Evolutionary conservation across 177 flowering plant species (phyloP).

Genomic region (Telopea speciosissima): DNA sequence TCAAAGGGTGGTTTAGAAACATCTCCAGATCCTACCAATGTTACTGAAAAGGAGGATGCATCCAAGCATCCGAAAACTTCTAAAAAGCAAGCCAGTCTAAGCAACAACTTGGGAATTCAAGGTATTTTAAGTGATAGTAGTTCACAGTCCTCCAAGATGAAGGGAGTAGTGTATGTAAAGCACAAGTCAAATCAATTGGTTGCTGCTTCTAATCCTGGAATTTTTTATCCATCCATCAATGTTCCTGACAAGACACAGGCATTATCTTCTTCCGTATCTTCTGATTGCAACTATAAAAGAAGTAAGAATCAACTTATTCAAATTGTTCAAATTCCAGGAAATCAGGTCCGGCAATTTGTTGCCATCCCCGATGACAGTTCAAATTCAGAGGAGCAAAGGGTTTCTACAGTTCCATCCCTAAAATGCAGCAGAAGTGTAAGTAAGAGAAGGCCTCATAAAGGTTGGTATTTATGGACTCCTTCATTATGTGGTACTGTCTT

Average conservation of each 20-base stretch:
- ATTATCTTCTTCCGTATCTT: constrained; percentile 9
- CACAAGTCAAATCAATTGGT: constrained; percentile 66
- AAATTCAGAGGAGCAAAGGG: constrained; percentile 27
- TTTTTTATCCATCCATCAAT: constrained; percentile 17
- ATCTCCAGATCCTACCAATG: constrained; percentile 13
- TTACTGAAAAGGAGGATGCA: constrained; percentile 15
- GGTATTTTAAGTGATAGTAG: constrained; percentile 25
- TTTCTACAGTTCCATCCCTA: constrained; percentile 15
- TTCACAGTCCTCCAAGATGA: constrained; percentile 18
- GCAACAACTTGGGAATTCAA: constrained; percentile 23
- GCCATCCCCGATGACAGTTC: constrained; percentile 21
- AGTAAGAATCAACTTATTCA: constrained; percentile 80
- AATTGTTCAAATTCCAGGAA: constrained; percentile 31
- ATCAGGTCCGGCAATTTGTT: constrained; percentile 21
- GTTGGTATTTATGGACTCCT: constrained; percentile 24
- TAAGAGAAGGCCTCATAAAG: constrained; percentile 37
- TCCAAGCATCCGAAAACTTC: constrained; percentile 15
- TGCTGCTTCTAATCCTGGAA: constrained; percentile 41
- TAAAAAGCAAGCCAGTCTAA: constrained; percentile 27
- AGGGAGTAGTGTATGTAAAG: constrained; percentile 56
- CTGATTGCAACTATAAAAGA: constrained; percentile 68
- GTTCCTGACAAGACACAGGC: constrained; percentile 29
- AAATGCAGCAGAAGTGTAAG: constrained; percentile 25
- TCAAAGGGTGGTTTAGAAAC: constrained; percentile 23
- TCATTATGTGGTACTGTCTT: not conserved